Evolutionary conservation across 2,329 filamentous ascomycete genomes (phyloP).

Genomic region (Fusarium mangiferae): DNA sequence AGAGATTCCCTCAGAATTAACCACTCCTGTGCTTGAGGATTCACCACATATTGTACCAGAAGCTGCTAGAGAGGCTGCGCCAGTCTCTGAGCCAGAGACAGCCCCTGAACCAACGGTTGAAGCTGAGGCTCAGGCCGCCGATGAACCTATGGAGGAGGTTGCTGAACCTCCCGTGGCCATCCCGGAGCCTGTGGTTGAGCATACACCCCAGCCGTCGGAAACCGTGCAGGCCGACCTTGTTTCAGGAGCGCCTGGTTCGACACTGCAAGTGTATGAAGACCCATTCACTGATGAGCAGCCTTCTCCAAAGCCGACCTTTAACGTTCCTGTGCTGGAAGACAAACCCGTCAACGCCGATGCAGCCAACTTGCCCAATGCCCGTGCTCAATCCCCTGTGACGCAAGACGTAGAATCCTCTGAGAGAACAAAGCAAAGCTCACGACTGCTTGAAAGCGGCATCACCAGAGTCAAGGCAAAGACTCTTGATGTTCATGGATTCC

Average conservation of each 20-base stretch:
- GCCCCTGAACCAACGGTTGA: neutral
- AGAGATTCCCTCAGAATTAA: conserved; percentile 18
- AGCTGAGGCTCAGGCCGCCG: conserved; percentile 48
- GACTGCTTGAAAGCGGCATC: conserved; percentile 79
- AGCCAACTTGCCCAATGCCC: conserved; percentile 45
- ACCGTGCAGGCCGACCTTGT: conserved; percentile 9
- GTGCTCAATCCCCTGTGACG: conserved; percentile 33
- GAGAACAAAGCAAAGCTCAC: conserved; percentile 65
- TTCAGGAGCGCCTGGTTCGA: conserved; percentile 21
- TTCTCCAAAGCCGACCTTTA: conserved; percentile 58
- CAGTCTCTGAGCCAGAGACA: neutral
- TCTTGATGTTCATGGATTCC: conserved; percentile 84
- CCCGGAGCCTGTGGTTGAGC: conserved; percentile 21
- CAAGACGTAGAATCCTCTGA: conserved; percentile 52
- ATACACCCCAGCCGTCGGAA: conserved; percentile 4
- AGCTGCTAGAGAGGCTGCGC: conserved; percentile 9
- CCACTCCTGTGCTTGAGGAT: conserved; percentile 20
- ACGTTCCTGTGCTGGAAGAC: conserved; percentile 66
- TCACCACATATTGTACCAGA: conserved; percentile 12
- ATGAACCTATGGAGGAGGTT: conserved; percentile 36
- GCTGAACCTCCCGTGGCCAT: neutral
- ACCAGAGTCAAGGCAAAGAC: conserved; percentile 75
- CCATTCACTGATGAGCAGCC: conserved; percentile 63
- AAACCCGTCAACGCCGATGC: conserved; percentile 68
- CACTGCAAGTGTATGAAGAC: conserved; percentile 70